Base-by-base conservation (phyloP, 768 basidiomycete genomes). In the Mycena rosella region DNA sequence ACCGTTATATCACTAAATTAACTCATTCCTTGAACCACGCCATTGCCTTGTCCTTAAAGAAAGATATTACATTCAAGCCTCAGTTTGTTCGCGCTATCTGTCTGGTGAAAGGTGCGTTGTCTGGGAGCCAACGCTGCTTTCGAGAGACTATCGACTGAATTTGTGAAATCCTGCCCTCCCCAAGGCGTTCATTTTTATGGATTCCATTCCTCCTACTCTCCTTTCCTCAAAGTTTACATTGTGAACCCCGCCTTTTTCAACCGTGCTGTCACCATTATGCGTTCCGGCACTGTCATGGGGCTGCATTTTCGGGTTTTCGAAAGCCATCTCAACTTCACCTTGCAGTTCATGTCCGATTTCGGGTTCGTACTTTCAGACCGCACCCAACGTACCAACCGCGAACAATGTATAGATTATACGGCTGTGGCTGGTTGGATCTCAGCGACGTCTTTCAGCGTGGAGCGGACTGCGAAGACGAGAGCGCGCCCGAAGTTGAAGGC, bases 281-380 rank as follows among this genome's bases (percentile, higher is more conserved):
- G 90, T 64, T 92, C 93, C 13, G 95, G 95, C 34, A 89, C 89
- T 2, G 87, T 99, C 38, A 91, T 98, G 89, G 83, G 86, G 32
- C 91, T 89, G 27, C 87, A 87, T 30, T 96, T 94, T 79, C 84
- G 85, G 52, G 86, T 94, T 14, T 98, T 89, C 77, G 98, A 99
- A 79, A 93, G 91, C 68, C 97, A 99, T 80, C 84, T 99, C 75
- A 92, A 89, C 74, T 98, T 89, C 77, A 80, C 89, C 27, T 84
- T 98, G 38, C 96, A 98, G 80, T 98, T 98, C 80, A 86, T 98
- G 87, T 92, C 91, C 77, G 97, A 99, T 80, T 96, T 94, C 75
- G 95, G 95, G 38, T 40, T 40, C 38, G 38, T 40, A 15, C 38
- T 40, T 40, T 6, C n/a, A 40, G 11, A 6, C 17, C 5, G 4